Conservation (phyloP, 169 alveolate genomes). For the Eimeria brunetti region DNA sequence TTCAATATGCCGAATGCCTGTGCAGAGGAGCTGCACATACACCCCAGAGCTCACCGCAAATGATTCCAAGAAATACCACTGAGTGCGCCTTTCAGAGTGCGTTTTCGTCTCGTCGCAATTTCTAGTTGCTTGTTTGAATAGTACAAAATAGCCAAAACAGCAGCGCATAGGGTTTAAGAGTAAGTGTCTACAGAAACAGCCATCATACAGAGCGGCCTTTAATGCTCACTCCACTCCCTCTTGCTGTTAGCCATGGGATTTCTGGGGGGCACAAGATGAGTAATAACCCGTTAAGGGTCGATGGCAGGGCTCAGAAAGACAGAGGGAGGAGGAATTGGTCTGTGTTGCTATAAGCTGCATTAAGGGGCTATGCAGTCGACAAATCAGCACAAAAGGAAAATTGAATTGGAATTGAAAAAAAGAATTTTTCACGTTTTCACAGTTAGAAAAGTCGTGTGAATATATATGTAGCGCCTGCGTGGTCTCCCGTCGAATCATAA, state of each 20-base stretch:
- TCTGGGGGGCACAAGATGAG: no score
- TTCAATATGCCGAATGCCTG: background rate
- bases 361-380: background rate
- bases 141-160: background rate
- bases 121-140: no score
- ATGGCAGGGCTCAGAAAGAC: background rate
- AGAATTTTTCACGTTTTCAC: background rate
- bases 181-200: no score
- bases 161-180: background rate
- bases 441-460: background rate
- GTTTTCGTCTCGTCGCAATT: background rate
- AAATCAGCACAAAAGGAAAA: background rate
- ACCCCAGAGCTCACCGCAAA: background rate
- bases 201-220: no score
- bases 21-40: background rate
- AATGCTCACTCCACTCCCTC: no score
- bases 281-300: background rate
- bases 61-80: background rate
- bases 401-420: background rate
- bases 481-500: background rate
- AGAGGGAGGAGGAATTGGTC: background rate
- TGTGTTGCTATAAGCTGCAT: background rate
- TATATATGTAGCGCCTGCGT: background rate
- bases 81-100: background rate
- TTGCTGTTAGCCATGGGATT: no score